Conservation (phyloP, 345 rosid species). For the Odontarrhena argentea region DNA sequence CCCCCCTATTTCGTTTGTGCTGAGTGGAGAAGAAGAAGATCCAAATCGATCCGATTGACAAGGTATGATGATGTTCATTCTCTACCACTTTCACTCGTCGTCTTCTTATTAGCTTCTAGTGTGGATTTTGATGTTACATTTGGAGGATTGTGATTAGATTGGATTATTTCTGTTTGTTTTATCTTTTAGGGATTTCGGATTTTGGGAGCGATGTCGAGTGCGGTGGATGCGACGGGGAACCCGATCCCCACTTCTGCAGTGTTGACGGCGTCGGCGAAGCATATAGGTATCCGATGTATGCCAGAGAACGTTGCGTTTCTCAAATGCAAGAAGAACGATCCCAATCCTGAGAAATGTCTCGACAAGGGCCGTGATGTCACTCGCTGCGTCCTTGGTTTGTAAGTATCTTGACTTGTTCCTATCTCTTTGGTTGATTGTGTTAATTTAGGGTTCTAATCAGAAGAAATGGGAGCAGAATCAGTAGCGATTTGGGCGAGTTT, state of each 20-base stretch:
- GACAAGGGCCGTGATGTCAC: constrained; percentile 95
- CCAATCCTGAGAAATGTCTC: constrained; percentile 97
- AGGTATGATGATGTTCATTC: constrained; percentile 31
- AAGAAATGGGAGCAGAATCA: neutral
- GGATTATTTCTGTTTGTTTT: constrained; percentile 11
- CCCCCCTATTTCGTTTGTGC: neutral
- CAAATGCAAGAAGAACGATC: constrained; percentile 96
- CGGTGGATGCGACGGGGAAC: constrained; percentile 67
- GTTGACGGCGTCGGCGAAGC: constrained; percentile 87
- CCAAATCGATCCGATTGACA: constrained; percentile 32
- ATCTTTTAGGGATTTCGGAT: constrained; percentile 23
- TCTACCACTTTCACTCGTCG: neutral
- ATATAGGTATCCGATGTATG: constrained; percentile 64
- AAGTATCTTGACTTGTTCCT: constrained; percentile 31
- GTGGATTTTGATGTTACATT: neutral
- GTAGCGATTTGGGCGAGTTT: neutral
- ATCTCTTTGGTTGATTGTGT: constrained; percentile 1
- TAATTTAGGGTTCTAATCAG: constrained; percentile 4
- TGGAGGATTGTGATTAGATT: constrained; percentile 20
- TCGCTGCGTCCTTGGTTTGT: constrained; percentile 92
- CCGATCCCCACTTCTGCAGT: constrained; percentile 98
- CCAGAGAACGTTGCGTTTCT: constrained; percentile 83
- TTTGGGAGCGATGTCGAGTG: constrained; percentile 58
- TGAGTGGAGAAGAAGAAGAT: constrained; percentile 35
- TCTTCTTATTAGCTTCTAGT: neutral